Conservation (phyloP, 805 yeast genomes). For the Saccharomyces kudriavzevii region DNA sequence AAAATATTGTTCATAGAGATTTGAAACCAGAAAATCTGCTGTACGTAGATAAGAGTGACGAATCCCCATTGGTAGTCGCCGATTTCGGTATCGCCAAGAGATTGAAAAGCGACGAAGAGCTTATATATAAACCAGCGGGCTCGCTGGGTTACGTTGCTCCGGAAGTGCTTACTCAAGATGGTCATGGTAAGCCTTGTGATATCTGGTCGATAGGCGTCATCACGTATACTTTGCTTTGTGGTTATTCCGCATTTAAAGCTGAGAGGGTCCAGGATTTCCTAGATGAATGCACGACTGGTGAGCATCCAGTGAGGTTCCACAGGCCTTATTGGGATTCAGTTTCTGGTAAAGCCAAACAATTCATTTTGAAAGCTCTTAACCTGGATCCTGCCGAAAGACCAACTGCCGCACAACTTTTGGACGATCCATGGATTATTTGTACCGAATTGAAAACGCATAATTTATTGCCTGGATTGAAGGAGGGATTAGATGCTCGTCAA, state of each 20-base stretch:
- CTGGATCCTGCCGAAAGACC: slow-evolving; percentile 59
- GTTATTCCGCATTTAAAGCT: slow-evolving; percentile 81
- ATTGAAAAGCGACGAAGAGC: slow-evolving; percentile 48
- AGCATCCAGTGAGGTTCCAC: slow-evolving; percentile 69
- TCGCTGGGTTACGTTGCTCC: slow-evolving; percentile 95
- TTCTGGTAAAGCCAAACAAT: slow-evolving; percentile 69
- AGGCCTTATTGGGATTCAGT: slow-evolving; percentile 75
- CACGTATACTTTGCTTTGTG: slow-evolving; percentile 77
- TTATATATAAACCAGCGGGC: slow-evolving; percentile 66
- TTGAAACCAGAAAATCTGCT: slow-evolving; percentile 85
- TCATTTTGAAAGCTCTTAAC: slow-evolving; percentile 60
- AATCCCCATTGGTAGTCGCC: slow-evolving; percentile 71
- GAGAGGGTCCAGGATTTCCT: slow-evolving; percentile 73
- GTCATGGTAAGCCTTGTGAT: slow-evolving; percentile 90
- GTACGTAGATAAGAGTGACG: slow-evolving; percentile 45
- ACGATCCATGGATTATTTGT: slow-evolving; percentile 65
- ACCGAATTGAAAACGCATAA: slow-evolving; percentile 46
- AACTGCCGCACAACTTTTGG: slow-evolving; percentile 50
- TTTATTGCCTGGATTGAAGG: slow-evolving; percentile 67
- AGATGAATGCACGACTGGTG: slow-evolving; percentile 60
- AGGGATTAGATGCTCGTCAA: slow-evolving; percentile 72
- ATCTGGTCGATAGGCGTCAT: slow-evolving; percentile 90
- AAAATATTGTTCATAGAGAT: slow-evolving; percentile 82
- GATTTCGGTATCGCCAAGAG: slow-evolving; percentile 90
- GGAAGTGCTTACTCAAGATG: slow-evolving; percentile 72